Base-by-base conservation (phyloP, 331 rosid genomes). In the Stylosanthes scabra region DNA sequence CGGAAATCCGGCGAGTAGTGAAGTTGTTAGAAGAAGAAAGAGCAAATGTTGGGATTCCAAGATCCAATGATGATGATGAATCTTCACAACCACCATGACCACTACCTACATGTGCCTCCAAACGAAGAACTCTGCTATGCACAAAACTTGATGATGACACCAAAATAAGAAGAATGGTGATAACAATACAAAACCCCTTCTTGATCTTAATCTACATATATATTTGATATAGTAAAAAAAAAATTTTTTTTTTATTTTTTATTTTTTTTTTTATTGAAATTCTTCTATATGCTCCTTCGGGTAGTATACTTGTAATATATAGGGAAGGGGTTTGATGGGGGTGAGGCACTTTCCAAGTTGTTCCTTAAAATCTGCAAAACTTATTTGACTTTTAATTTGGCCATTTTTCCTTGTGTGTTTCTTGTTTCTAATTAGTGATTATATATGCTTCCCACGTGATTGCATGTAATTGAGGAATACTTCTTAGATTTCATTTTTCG, bases 361-460 rank as follows among this genome's bases (percentile, higher is more conserved):
- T 78, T 62, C 77, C 63, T 68, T 57, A 16, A 29, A 77, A 14
- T 75, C 65, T 72, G 77, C 76, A 14, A n/a, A 72, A 58, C 61
- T 47, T 2, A 72, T 86, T 86, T 90, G 93, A 90, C 91, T 83
- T 82, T n/a, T n/a, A n/a, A n/a, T n/a, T n/a, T 25, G 13, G 72
- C 51, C 45, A 39, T 68, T n/a, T 56, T 71, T 27, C 47, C 3
- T 7, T 7, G 46, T 60, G 40, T 49, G 16, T 77, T 42, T 74
- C 28, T 20, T 63, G 39, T 63, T 1, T 0, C 37, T n/a, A n/a
- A 41, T 13, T 11, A 5, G 59, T 66, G n/a, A 13, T 40, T 73
- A 27, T 40, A 41, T 13, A 51, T 59, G 42, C 8, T 42, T 61
- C 31, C 82, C 83, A 54, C 81, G 74, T 80, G 91, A 51, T 50